Conservation (phyloP, 495 filamentous ascomycete genomes). For the Aspergillus steynii region DNA sequence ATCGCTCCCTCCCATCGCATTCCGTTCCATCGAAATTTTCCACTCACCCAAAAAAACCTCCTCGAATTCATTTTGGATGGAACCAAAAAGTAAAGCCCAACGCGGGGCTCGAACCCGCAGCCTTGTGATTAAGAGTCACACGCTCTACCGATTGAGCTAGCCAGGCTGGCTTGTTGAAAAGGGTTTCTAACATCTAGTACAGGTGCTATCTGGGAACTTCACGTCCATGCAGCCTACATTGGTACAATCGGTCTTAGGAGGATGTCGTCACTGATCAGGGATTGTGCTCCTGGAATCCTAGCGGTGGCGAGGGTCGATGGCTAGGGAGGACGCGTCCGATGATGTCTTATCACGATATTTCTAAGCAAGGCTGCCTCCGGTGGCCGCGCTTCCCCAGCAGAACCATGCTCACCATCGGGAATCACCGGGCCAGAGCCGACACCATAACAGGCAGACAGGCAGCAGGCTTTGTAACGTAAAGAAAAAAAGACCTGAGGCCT, state of each 20-base stretch:
- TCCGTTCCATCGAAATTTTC: neutral
- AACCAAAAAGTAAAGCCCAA: neutral
- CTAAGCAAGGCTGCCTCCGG: neutral
- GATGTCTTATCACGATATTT: neutral
- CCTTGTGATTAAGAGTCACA: slow-evolving; percentile 51
- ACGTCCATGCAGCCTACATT: neutral
- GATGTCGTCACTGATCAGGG: too few relatives aligned
- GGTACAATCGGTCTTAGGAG: too few relatives aligned
- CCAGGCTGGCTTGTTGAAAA: slow-evolving; percentile 28
- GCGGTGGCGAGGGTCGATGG: neutral
- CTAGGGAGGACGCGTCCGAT: neutral
- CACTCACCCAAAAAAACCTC: neutral
- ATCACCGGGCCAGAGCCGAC: neutral
- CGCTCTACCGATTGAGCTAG: slow-evolving; percentile 63
- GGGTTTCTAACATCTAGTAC: neutral
- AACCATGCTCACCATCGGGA: neutral
- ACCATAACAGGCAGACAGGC: neutral
- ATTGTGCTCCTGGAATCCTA: neutral
- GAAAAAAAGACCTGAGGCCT: neutral
- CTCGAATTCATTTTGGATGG: neutral
- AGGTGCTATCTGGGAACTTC: neutral
- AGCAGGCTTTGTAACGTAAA: neutral
- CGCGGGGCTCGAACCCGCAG: neutral
- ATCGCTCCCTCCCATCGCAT: too few relatives aligned
- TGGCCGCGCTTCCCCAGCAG: neutral